Conservation (phyloP, 495 filamentous ascomycete species). For the Penicillium ochrochloron region DNA sequence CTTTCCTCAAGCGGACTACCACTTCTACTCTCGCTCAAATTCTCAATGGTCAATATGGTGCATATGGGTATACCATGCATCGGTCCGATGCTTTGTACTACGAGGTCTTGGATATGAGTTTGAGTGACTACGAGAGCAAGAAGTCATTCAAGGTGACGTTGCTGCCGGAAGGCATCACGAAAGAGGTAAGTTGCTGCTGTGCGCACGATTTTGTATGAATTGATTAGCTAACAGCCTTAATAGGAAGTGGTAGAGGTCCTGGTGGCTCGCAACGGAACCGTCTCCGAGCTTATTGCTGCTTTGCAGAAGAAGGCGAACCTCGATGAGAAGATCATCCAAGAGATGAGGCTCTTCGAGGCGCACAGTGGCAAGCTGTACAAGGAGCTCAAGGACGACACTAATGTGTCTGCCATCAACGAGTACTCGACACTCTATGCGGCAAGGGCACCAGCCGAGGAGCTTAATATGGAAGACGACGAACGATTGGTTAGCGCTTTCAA, state of each 20-base stretch:
- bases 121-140: constrained; percentile 91
- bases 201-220: background rate
- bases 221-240: constrained; percentile 26
- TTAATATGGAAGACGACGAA: constrained; percentile 59
- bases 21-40: constrained; percentile 70
- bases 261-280: constrained; percentile 77
- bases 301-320: constrained; percentile 81
- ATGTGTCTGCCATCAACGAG: constrained; percentile 78
- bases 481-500: constrained; percentile 79
- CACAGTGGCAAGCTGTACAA: constrained; percentile 80
- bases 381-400: constrained; percentile 65
- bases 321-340: constrained; percentile 67
- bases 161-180: constrained; percentile 87
- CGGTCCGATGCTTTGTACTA: constrained; percentile 80
- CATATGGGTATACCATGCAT: constrained; percentile 68
- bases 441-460: constrained; percentile 78
- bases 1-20: constrained; percentile 71
- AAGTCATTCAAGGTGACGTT: constrained; percentile 80
- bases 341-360: constrained; percentile 78
- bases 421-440: constrained; percentile 83
- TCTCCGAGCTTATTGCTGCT: constrained; percentile 73
- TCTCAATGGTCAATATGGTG: constrained; percentile 66
- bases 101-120: constrained; percentile 89
- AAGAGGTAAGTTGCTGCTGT: constrained; percentile 65
- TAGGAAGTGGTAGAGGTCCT: constrained; percentile 68